Conservation (phyloP, 768 basidiomycete species). For the Boletus barrowsii region DNA sequence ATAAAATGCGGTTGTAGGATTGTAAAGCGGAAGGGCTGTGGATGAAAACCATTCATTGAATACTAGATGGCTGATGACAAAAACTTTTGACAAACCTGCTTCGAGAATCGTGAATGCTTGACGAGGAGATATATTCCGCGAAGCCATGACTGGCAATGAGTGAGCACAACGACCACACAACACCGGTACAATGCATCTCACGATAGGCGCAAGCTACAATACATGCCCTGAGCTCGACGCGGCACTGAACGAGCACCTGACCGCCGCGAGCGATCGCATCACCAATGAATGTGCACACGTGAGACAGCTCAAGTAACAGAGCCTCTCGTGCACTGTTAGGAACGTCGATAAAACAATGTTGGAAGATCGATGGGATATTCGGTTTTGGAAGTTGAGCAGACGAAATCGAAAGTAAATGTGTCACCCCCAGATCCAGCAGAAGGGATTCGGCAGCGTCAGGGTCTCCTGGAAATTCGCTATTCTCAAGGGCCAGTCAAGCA, state of each 20-base stretch:
- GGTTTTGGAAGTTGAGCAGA: conserved; percentile 45
- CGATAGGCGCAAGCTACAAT: conserved; percentile 51
- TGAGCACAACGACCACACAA: background rate
- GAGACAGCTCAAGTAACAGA: conserved; percentile 45
- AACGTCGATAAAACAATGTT: conserved; percentile 44
- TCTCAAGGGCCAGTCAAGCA: background rate
- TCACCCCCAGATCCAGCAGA: conserved; percentile 48
- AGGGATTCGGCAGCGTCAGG: conserved; percentile 47
- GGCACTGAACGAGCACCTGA: conserved; percentile 52
- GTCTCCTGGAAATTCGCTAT: conserved; percentile 58
- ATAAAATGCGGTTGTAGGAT: conserved; percentile 44
- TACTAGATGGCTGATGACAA: background rate
- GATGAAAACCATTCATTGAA: background rate
- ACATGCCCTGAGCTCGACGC: conserved; percentile 53
- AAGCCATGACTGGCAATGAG: conserved; percentile 43
- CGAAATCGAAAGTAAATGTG: conserved; percentile 53
- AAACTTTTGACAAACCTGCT: conserved; percentile 34
- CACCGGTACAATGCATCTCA: conserved; percentile 27
- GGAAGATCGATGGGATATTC: conserved; percentile 29
- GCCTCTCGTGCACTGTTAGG: conserved; percentile 37
- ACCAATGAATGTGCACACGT: conserved; percentile 44
- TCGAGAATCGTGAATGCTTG: conserved; percentile 42
- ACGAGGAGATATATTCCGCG: conserved; percentile 35
- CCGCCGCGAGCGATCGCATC: conserved; percentile 40
- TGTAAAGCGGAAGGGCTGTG: conserved; percentile 53